Base-by-base conservation (phyloP, 1,284 basidiomycete genomes). In the Moesziomyces sp. region DNA sequence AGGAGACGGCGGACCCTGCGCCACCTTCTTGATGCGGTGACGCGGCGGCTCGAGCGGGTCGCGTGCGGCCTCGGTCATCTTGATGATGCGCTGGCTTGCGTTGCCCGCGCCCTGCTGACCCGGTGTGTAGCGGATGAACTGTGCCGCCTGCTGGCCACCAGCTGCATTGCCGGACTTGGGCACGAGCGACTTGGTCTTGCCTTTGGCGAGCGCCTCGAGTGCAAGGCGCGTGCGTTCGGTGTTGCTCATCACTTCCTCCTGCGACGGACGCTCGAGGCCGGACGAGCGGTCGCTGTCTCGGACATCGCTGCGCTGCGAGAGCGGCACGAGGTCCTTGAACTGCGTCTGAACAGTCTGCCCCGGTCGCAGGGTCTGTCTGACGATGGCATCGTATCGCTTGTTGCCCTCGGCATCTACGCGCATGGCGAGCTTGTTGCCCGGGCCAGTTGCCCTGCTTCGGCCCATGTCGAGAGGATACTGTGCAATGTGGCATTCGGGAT, bases 11-110 rank as follows among this genome's bases (percentile, higher is more conserved):
- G 94, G 94, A 2, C 94, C 97, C 74, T 92, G 87, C 5, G 97
- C 96, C 63, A 98, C 94, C 87, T 99, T 99, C 87, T 97, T 97
- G 85, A 97, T 93, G 84, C 97, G 97, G 87, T 98, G 99, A 46
- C 93, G 88, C 8, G 96, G 93, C 7, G 97, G 97, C 85, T 98
- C 96, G 57, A 99, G 86, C 1, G 97, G 97, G 85, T 99, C 97
- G 85, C 99, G 96, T 10, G 70, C 78, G 7, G 59, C 77, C 53
- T 83, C 79, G 26, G 94, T 91, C 94, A 99, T 97, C 85, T 99
- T 98, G 86, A 99, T 98, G 78, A 99, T 97, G 52, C 97, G 87
- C 85, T 99, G 97, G 84, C 94, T 92, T 74, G 94, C 86, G 7
- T 87, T 89, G 42, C 87, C 88, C 13, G 49, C 63, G 79, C 93